Base-by-base conservation (phyloP, 2,329 filamentous ascomycete species). In the Metarhizium rileyi region DNA sequence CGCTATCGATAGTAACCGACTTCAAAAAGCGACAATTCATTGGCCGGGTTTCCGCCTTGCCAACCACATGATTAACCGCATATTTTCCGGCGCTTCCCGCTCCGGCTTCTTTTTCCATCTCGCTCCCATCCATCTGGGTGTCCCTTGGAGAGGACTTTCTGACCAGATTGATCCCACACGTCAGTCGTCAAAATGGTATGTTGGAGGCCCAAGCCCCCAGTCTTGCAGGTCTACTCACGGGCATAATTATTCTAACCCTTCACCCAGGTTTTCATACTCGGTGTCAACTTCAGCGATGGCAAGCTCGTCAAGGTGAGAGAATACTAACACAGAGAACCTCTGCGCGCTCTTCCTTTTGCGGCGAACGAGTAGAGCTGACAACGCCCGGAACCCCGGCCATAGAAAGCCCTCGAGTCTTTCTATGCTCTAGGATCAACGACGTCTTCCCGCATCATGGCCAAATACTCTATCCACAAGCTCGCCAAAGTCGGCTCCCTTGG, bases 401-500 rank as follows among this genome's bases (percentile, higher is more conserved):
- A 81, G 84, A 83, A 81, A 76, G 82, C 80, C 44, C 85, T 98
- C 56, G 78, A 88, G 68, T 78, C 78, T 51, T 95, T 96, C 76
- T 96, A 94, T 66, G 87, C 86, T 54, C 78, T 96, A 52, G 90
- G 90, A 7, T 77, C 81, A 36, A 76, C 80, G 56, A 71, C 79
- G 30, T 86, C 86, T 48, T 70, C 77, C 46, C 81, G 83, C 41
- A 83, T 98, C 59, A 85, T 97, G 74, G 87, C 93, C 56, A 90
- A 88, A 62, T 85, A 89, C 72, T 84, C 84, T 59, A 94, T 98
- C 64, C 87, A 95, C 71, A 84, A 88, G 27, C 84, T 80, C 50
- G 86, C 87, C 56, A 86, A 83, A 62, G 75, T 97, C 57, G 87
- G 86, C 64, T 76, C 81, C 7, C 71, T 98, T 20, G 76, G 81